Base-by-base conservation (phyloP, 176 grass and related monocot species). In the Areca catechu region DNA sequence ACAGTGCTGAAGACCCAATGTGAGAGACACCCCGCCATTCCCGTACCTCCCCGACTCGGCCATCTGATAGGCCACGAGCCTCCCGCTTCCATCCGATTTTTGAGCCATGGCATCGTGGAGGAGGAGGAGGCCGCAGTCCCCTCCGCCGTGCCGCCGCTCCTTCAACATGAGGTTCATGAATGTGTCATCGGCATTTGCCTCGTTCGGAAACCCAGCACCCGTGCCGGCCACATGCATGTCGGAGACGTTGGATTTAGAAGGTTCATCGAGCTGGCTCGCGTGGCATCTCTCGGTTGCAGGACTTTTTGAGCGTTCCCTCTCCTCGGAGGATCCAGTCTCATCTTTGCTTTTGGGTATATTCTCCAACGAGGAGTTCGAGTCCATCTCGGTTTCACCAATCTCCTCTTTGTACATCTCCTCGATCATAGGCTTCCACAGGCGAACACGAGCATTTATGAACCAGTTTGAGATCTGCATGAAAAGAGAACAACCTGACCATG, bases 341-440 rank as follows among this genome's bases (percentile, higher is more conserved):
- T 85, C 81, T 65, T 80, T 87, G 21, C 70, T 75, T 49, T 60
- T 81, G 48, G 82, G 63, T n/a, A 28, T 34, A 29, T 83, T 86
- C 62, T 93, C 94, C 0, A 84, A 89, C 19, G 91, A 95, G 19
- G 88, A 98, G 71, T 93, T 98, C 19, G 84, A 89, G 24, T 85
- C 84, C 14, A 83, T 74, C 54, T 98, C 94, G 6, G 29, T 75
- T 29, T 99, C 84, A 16, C 94, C 88, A 48, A 67, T 79, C 63
- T 98, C 94, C 85, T 98, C 94, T 83, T 89, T 98, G 50, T 98
- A 86, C 94, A 98, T 98, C 73, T 93, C 88, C 68, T 98, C 94
- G 3, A 98, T 93, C 94, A 98, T 98, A 17, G 94, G 94, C 60
- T 98, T 98, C 94, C 94, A 98, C 5, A 98, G 88, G 17, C 94